Evolutionary conservation across 2,329 filamentous ascomycete genomes (phyloP), one percentile per base, ranked within the genome.

Genomic region (Colletotrichum sp.): DNA sequence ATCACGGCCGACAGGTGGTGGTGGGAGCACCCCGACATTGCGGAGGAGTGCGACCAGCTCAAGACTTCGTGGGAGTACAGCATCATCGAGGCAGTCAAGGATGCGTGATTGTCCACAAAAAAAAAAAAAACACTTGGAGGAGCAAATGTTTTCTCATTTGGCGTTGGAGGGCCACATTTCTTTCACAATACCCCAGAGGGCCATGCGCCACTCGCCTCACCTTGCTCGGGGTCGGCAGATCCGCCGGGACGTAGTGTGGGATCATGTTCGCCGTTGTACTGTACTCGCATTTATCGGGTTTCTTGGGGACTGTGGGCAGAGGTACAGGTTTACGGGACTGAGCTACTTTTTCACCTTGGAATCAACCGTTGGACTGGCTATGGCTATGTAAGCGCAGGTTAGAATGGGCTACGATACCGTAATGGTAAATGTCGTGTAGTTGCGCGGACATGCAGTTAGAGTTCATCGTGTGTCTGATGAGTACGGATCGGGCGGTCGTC

Each of bases 1-100:
- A 86, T 91, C 11, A 85, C 83, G 4, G 85, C 84, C 0, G 80
- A 85, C 8, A 82, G 79, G 57, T 92, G 90, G 90, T 93, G 91
- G 91, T 92, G 90, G 90, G 89, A 92, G 55, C 87, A 91, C 36
- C 80, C 83, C 15, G 84, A 81, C 2, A 90, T 89, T 70, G 81
- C 90, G 3, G 84, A 87, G 54, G 90, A 92, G 79, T 92, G 90
- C 73, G 78, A 86, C 18, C 81, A 86, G 69, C 78, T 88, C 74
- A 86, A 86, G 6, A 92, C 90, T 1, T 84, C 85, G 69, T 92
- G 90, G 89, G 88, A 91, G 75, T 92, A 90, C 77, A 86, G 86
- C 66, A 81, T 90, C 24, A 88, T 92, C 71, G 85, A 90, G 69
- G 90, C 87, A 2, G 84, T 90, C 33, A 91, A 90, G 77, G 84